Evolutionary conservation across 83 land plant genomes (phyloP).

Genomic region (Picea engelmannii): DNA sequence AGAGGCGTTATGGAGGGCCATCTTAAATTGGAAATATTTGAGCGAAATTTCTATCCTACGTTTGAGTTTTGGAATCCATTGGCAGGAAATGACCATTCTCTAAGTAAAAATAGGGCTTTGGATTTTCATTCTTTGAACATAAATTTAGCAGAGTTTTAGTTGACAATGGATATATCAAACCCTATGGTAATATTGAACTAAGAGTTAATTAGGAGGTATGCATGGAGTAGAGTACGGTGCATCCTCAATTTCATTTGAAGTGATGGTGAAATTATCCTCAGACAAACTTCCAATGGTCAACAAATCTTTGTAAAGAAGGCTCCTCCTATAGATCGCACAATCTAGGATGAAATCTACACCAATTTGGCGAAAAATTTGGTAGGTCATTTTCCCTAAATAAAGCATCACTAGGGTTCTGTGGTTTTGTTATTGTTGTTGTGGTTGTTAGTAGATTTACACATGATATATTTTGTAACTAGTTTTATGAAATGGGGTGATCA

Average conservation of each 20-base stretch:
- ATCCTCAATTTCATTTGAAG: slow-evolving; percentile 53
- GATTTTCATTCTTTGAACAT: too few relatives aligned
- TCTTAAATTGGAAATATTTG: too few relatives aligned
- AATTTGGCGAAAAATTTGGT: slow-evolving; percentile 86
- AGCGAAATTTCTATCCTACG: too few relatives aligned
- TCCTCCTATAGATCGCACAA: slow-evolving; percentile 33
- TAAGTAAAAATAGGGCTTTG: too few relatives aligned
- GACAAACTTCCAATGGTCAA: slow-evolving; percentile 70
- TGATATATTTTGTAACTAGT: too few relatives aligned
- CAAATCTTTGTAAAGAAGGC: slow-evolving; percentile 61
- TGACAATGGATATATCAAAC: slow-evolving; percentile 72
- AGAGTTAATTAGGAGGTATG: slow-evolving; percentile 55
- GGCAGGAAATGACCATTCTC: too few relatives aligned
- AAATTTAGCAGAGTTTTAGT: background rate
- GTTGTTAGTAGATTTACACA: too few relatives aligned
- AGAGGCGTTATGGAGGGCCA: too few relatives aligned
- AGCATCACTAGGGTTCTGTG: too few relatives aligned
- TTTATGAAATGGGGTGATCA: too few relatives aligned
- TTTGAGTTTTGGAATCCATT: too few relatives aligned
- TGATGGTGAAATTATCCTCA: slow-evolving; percentile 54
- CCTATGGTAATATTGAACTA: slow-evolving; percentile 79
- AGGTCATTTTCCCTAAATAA: background rate
- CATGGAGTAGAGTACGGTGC: slow-evolving; percentile 69
- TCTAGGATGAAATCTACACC: slow-evolving; percentile 79
- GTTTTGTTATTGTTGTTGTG: too few relatives aligned